A percentile compares a stretch with the other conserved stretches of the same genome.
Conservation (phyloP, 352 stramenopile species). For the Pythium pyrilobum region DNA sequence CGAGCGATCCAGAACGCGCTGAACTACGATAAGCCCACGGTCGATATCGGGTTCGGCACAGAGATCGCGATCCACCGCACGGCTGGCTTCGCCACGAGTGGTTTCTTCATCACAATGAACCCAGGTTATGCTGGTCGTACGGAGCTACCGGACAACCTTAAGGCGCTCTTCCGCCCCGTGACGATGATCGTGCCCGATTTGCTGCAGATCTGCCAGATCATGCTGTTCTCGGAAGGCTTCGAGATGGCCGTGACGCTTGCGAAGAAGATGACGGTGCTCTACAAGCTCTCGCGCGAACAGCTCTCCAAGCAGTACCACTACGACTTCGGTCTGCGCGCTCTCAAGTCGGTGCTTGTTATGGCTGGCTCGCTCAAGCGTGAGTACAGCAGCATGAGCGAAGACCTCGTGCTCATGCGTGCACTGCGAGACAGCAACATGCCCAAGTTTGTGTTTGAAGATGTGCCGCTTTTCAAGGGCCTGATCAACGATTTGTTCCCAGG, state of each 20-base stretch:
- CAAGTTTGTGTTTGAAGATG: conserved; percentile 96
- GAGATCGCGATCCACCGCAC: conserved; percentile 91
- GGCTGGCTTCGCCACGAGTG: conserved; percentile 89
- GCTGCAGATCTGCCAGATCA: conserved; percentile 92
- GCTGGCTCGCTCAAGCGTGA: conserved; percentile 91
- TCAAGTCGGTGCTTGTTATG: conserved; percentile 95
- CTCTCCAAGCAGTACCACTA: conserved; percentile 96
- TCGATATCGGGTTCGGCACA: conserved; percentile 89
- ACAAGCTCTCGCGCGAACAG: conserved; percentile 94
- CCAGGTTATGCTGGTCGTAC: conserved; percentile 90
- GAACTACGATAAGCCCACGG: conserved; percentile 88
- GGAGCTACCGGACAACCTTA: conserved; percentile 91
- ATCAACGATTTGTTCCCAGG: conserved; percentile 95
- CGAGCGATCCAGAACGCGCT: conserved; percentile 92
- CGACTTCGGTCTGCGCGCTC: conserved; percentile 91
- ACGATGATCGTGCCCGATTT: conserved; percentile 94
- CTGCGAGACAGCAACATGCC: conserved; percentile 95
- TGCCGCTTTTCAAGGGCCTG: conserved; percentile 91
- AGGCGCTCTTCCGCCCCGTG: conserved; percentile 90
- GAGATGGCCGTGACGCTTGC: conserved; percentile 85
- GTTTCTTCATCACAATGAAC: conserved; percentile 96
- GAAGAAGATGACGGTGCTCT: conserved; percentile 95
- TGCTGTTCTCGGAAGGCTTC: conserved; percentile 93
- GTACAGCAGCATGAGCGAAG: conserved; percentile 91
- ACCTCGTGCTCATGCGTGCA: conserved; percentile 93